Base-by-base conservation (phyloP, 208 protist genomes). In the Trypanosoma rangeli region DNA sequence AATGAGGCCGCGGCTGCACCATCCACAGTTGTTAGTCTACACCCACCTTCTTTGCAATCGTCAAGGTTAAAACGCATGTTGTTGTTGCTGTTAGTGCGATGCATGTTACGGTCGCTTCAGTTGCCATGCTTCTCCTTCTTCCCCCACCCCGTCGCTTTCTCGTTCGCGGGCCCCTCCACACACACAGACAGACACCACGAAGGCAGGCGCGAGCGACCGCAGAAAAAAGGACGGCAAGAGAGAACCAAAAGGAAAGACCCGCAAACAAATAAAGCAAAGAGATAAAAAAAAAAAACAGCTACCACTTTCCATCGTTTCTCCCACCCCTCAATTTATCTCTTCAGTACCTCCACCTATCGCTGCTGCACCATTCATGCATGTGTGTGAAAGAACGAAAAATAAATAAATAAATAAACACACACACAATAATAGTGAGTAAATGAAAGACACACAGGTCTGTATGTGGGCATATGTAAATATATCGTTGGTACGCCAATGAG, bases 381-480 rank as follows among this genome's bases (percentile, higher is more conserved):
- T 29, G 24, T 26, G 50, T 22, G 12, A 55, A 8, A 55, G 7
- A 55, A 31, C 5, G 26, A 31, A 13, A 24, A 55, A 55, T 26
- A 2, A 26, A 31, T 26, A 55, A 55, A 52, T 52, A 18, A 52
- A 52, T 52, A 55, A 18, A 3, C n/a, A 53, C n/a, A 62, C 49
- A 58, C 35, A 39, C 39, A 68, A 33, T 58, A 37, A n/a, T n/a
- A n/a, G n/a, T n/a, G n/a, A n/a, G n/a, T n/a, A n/a, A n/a, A n/a
- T n/a, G n/a, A n/a, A n/a, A n/a, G n/a, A 61, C 53, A 73, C 56
- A 60, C 26, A 57, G 33, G 2, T 37, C 33, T 37, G 33, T 54
- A 37, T 52, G 55, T 56, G 31, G 58, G 29, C 28, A 44, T 69
- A 52, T 54, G 28, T 53, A 29, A 62, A 48, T 54, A 60, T 59